Evolutionary conservation across 2,329 filamentous ascomycete genomes (phyloP).

Genomic region (Apiospora arundinis): DNA sequence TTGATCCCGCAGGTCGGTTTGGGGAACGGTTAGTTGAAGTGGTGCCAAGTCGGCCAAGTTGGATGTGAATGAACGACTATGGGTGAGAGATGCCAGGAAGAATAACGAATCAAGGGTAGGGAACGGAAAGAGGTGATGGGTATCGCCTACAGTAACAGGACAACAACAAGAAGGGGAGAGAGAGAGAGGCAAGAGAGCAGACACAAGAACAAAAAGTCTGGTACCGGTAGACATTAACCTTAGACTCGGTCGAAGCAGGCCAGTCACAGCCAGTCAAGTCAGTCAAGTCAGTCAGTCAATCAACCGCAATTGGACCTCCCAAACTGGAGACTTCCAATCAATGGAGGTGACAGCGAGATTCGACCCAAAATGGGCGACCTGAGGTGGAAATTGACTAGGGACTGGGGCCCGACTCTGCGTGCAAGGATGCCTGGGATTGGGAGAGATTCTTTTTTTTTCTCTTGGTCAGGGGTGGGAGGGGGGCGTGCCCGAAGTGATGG

Average conservation of each 20-base stretch:
- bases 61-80: conserved; percentile 14
- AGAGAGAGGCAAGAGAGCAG: neutral
- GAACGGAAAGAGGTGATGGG: conserved; percentile 1
- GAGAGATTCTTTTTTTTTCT: conserved; percentile 1
- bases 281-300: neutral
- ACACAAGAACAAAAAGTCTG: neutral
- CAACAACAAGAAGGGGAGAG: neutral
- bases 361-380: conserved; percentile 20
- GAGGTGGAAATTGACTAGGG: conserved; percentile 32
- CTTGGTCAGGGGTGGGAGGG: neutral
- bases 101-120: neutral
- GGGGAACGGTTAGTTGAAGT: neutral
- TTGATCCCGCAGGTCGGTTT: neutral
- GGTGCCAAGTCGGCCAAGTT: neutral
- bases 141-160: conserved; percentile 9
- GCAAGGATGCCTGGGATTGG: conserved; percentile 5
- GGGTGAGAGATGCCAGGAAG: conserved; percentile 2
- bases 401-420: conserved; percentile 21
- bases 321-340: conserved; percentile 15
- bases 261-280: neutral
- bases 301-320: neutral
- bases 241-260: conserved; percentile 19
- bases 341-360: conserved; percentile 21
- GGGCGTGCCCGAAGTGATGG: conserved; percentile 20
- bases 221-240: conserved; percentile 5